Percentiles rank a stretch among this genome's conserved stretches.
These are phyloP conservation scores for Daldinia loculata DNA, from an alignment of 495 filamentous ascomycete genomes.

Conservation along the genomic window DNA sequence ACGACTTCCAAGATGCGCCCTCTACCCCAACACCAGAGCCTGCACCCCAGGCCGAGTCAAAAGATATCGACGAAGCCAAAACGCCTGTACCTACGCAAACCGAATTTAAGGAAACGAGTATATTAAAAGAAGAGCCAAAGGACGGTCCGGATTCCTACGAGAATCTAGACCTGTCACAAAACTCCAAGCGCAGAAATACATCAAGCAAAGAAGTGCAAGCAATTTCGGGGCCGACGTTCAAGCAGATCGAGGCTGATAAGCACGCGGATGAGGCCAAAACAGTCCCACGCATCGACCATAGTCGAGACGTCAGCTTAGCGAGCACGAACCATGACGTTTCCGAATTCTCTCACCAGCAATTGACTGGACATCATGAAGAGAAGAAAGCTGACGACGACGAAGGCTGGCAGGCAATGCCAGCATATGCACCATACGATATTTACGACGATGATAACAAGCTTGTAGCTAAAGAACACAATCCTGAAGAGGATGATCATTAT, in stretches of 20 bases:
- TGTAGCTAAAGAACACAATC: constrained; percentile 77
- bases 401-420: constrained; percentile 93
- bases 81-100: constrained; percentile 36
- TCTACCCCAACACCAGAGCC: constrained; percentile 44
- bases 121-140: constrained; percentile 13
- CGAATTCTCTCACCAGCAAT: constrained; percentile 91
- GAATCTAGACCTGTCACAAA: constrained; percentile 16
- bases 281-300: constrained; percentile 33
- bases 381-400: constrained; percentile 65
- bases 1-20: constrained; percentile 55
- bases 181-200: constrained; percentile 29
- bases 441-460: constrained; percentile 94
- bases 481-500: constrained; percentile 74
- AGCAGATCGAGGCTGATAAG: constrained; percentile 41
- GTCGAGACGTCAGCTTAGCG: constrained; percentile 44
- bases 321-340: constrained; percentile 61
- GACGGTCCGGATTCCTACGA: constrained; percentile 23
- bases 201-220: constrained; percentile 38
- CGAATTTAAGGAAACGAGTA: constrained; percentile 16
- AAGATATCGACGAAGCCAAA: constrained; percentile 32
- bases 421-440: constrained; percentile 87
- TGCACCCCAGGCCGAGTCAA: constrained; percentile 22
- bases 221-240: constrained; percentile 44
- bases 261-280: constrained; percentile 36
- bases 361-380: constrained; percentile 63